Evolutionary conservation across 129 eudicot species (phyloP).

Genomic region (Centaurea solstitialis): DNA sequence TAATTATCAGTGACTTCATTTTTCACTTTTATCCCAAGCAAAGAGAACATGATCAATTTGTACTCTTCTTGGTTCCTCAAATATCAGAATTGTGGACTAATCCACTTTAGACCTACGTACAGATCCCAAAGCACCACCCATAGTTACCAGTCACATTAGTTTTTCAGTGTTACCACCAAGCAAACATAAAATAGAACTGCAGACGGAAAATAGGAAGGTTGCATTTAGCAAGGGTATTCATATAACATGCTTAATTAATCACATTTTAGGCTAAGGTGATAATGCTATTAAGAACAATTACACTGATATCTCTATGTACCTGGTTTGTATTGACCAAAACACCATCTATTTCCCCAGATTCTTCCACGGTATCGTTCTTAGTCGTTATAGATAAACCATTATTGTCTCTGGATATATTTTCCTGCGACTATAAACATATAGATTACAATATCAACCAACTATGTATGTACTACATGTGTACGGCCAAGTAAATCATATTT

Average conservation of each 20-base stretch:
- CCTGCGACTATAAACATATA: conserved; percentile 45
- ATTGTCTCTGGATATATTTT: conserved; percentile 42
- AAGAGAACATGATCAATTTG: not conserved
- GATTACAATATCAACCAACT: not conserved
- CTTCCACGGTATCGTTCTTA: conserved; percentile 59
- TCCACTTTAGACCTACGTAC: not conserved
- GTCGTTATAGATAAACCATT: conserved; percentile 65
- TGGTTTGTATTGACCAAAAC: conserved; percentile 92
- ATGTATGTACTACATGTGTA: not conserved
- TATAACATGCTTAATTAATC: conserved; percentile 4
- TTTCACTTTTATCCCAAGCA: not conserved
- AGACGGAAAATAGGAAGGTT: not conserved
- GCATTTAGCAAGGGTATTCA: not conserved
- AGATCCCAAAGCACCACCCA: not conserved
- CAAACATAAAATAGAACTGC: not conserved
- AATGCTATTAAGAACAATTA: conserved; percentile 6
- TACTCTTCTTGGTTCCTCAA: not conserved
- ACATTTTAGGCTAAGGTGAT: not conserved
- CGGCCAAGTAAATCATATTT: not conserved
- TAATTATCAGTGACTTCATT: not conserved
- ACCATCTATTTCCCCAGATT: conserved; percentile 63
- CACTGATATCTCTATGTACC: conserved; percentile 30
- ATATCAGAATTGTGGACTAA: not conserved
- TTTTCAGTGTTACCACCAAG: not conserved
- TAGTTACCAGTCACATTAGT: not conserved